phyloP scores from a whole-genome alignment of 345 rosid species.

The Ceriops tagal region DNA sequence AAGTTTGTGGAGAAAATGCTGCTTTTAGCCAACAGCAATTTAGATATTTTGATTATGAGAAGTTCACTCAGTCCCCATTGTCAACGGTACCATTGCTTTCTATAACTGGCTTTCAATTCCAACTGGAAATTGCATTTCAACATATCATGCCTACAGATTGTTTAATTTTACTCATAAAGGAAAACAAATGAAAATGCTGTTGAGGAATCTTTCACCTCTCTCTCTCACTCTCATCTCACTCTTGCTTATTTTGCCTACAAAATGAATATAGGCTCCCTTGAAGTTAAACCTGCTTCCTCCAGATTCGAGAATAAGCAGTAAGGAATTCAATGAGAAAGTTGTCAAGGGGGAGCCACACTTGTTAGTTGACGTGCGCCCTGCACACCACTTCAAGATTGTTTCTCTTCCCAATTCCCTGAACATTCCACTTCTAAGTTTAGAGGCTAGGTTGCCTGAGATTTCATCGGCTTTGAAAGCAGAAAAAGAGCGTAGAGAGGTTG shows the following conservation, averaged over 20 bases:
- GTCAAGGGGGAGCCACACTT: conserved; percentile 44
- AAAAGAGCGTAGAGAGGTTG: conserved; percentile 25
- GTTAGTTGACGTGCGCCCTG: conserved; percentile 82
- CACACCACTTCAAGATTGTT: conserved; percentile 78
- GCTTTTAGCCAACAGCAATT: conserved; percentile 51
- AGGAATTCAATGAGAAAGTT: conserved; percentile 49
- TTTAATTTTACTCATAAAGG: background rate
- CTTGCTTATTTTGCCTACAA: background rate
- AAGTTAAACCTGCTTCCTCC: conserved; percentile 49
- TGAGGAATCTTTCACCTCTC: too few relatives aligned
- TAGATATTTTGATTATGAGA: conserved; percentile 76
- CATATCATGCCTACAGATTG: background rate
- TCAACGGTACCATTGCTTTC: conserved; percentile 38
- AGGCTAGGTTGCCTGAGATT: conserved; percentile 58
- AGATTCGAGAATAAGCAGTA: conserved; percentile 66
- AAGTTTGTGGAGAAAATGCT: conserved; percentile 69
- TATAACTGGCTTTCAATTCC: background rate
- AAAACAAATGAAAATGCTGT: background rate
- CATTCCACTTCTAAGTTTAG: conserved; percentile 62
- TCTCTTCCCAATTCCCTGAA: conserved; percentile 74
- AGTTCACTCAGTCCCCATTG: conserved; percentile 74
- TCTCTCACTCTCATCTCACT: too few relatives aligned
- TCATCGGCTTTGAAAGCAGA: conserved; percentile 53
- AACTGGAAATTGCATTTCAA: background rate
- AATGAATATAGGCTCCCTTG: conserved; percentile 45